Evolutionary conservation across 208 protist genomes (phyloP).

Genomic region (Crithidia mellificae): DNA sequence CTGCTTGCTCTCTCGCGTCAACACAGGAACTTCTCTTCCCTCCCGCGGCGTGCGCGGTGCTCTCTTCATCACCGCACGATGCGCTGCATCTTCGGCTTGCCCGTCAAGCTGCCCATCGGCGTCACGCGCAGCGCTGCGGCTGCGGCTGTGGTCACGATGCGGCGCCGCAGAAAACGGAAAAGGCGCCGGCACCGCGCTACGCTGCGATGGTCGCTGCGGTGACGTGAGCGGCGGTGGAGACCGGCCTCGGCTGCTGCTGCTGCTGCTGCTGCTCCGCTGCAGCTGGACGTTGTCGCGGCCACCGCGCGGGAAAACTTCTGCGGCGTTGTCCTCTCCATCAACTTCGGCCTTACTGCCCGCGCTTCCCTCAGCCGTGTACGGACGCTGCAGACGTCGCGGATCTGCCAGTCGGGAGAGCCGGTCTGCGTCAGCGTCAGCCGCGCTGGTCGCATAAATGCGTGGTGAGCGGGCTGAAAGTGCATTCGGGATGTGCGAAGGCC

Average conservation of each 20-base stretch:
- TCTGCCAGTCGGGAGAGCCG: constrained; percentile 7
- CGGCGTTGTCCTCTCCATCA: no score
- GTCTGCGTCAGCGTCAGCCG: not conserved
- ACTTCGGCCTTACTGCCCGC: no score
- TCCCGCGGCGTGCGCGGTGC: not conserved
- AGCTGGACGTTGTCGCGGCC: not conserved
- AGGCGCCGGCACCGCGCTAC: not conserved
- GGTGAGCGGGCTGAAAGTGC: not conserved
- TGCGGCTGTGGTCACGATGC: constrained; percentile 6
- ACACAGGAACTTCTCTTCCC: not conserved
- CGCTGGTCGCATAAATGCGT: not conserved
- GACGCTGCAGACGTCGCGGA: constrained; percentile 1
- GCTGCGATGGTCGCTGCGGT: not conserved
- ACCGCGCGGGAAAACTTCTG: no score
- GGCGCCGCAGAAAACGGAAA: constrained; percentile 15
- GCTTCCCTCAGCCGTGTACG: not conserved
- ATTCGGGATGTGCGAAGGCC: not conserved
- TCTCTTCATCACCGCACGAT: no score
- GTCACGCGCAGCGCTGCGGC: not conserved
- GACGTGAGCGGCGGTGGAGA: constrained; percentile 14
- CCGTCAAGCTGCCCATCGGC: not conserved
- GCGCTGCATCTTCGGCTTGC: no score
- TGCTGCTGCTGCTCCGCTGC: not conserved
- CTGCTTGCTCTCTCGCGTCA: not conserved
- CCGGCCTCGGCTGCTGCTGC: not conserved